These are phyloP conservation scores for Silybum marianum DNA, from an alignment of 129 eudicot genomes.

Conservation along the genomic window DNA sequence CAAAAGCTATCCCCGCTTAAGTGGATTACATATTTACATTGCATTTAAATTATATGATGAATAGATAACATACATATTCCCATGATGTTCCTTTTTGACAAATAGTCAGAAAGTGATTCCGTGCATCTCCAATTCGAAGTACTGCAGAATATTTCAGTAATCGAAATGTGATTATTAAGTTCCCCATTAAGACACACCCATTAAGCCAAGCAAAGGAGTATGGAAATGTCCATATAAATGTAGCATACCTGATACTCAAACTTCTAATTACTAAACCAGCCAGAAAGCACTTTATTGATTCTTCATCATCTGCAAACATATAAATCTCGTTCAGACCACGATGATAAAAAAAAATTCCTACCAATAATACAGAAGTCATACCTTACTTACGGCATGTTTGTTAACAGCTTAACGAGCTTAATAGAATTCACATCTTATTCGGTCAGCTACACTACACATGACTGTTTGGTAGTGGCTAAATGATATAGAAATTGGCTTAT, in stretches of 20 bases:
- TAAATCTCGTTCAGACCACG: background rate
- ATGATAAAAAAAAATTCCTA: background rate
- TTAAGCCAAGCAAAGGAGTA: background rate
- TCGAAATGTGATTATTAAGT: background rate
- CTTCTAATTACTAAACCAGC: constrained; percentile 92
- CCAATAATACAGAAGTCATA: background rate
- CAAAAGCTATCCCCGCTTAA: background rate
- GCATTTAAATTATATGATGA: constrained; percentile 1
- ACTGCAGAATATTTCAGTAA: constrained; percentile 40
- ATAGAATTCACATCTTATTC: too few species aligned
- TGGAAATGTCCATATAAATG: background rate
- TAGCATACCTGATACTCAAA: constrained; percentile 78
- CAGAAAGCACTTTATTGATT: constrained; percentile 83
- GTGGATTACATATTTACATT: background rate
- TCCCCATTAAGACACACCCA: background rate
- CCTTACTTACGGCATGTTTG: background rate
- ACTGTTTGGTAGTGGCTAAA: too few species aligned
- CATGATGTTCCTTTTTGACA: constrained; percentile 92
- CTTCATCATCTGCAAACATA: constrained; percentile 81
- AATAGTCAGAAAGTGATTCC: constrained; percentile 77
- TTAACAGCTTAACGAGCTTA: too few species aligned
- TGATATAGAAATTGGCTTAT: too few species aligned
- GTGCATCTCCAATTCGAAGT: constrained; percentile 91
- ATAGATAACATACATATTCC: constrained; percentile 78
- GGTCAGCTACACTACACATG: too few species aligned